These are phyloP conservation scores for Saxispiralis lemnorum DNA, from an alignment of 495 filamentous ascomycete genomes.

Conservation along the genomic window DNA sequence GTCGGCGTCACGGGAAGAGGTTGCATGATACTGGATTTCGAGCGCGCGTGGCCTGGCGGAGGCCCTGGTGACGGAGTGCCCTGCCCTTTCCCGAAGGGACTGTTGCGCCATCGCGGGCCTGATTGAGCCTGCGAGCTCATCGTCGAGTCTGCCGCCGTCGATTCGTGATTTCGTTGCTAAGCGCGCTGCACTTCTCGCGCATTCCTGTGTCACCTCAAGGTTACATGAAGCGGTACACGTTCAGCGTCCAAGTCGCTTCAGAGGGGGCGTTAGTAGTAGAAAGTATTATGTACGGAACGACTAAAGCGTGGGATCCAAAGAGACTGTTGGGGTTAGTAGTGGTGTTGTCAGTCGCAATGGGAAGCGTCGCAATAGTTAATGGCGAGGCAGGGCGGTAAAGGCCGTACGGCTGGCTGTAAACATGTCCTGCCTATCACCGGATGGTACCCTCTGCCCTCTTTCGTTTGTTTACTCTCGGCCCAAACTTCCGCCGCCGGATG, in stretches of 20 bases:
- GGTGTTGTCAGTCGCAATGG: no score
- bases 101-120: constrained; percentile 43
- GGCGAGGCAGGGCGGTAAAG: no score
- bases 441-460: no score
- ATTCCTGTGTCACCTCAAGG: constrained; percentile 1
- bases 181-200: constrained; percentile 1
- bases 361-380: no score
- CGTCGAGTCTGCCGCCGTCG: background rate
- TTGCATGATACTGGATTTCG: constrained; percentile 54
- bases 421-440: no score
- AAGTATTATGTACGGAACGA: background rate
- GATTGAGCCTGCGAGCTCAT: constrained; percentile 28
- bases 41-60: constrained; percentile 34
- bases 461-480: no score
- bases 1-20: constrained; percentile 29
- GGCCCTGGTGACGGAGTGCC: constrained; percentile 44
- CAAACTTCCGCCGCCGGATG: no score
- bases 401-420: no score
- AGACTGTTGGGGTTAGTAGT: no score
- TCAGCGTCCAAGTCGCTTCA: background rate
- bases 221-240: background rate
- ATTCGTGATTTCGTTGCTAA: no score
- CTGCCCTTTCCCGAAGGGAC: constrained; percentile 52
- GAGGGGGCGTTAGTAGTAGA: no score
- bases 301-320: no score